Percentiles rank a stretch among this genome's conserved stretches.
phyloP scores from a whole-genome alignment of 169 alveolate species.

The Eimeria praecox region DNA sequence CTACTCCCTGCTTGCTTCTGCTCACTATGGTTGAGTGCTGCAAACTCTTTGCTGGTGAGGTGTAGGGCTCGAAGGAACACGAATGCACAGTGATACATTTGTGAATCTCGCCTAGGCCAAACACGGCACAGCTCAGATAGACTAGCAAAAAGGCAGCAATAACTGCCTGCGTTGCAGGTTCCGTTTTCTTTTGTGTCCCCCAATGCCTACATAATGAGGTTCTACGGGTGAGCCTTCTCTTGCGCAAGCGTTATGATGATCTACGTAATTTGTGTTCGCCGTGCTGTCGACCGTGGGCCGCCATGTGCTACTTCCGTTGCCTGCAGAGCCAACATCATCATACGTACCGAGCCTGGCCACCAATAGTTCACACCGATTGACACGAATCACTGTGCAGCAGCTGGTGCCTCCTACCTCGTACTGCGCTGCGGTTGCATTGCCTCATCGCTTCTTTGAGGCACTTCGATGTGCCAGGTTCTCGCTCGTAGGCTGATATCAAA shows the following conservation, averaged over 20 bases:
- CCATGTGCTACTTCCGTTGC: too few species aligned
- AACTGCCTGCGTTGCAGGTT: too few species aligned
- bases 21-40: background rate
- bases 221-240: too few species aligned
- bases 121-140: background rate
- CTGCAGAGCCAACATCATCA: background rate
- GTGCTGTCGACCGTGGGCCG: background rate
- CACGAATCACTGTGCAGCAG: background rate
- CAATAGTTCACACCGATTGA: background rate
- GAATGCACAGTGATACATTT: background rate
- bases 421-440: background rate
- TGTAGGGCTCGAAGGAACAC: background rate
- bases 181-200: too few species aligned
- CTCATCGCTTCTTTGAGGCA: background rate
- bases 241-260: too few species aligned
- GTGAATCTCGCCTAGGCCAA: background rate
- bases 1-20: background rate
- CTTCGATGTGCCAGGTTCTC: background rate
- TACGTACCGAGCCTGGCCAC: background rate
- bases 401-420: background rate
- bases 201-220: too few species aligned
- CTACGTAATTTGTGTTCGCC: too few species aligned
- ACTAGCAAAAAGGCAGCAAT: too few species aligned
- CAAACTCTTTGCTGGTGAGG: background rate
- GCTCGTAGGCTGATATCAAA: too few species aligned